Percentiles rank a stretch among this genome's conserved stretches.
Evolutionary conservation across 768 basidiomycete species (phyloP).

Genomic region (Galerina sulciceps): DNA sequence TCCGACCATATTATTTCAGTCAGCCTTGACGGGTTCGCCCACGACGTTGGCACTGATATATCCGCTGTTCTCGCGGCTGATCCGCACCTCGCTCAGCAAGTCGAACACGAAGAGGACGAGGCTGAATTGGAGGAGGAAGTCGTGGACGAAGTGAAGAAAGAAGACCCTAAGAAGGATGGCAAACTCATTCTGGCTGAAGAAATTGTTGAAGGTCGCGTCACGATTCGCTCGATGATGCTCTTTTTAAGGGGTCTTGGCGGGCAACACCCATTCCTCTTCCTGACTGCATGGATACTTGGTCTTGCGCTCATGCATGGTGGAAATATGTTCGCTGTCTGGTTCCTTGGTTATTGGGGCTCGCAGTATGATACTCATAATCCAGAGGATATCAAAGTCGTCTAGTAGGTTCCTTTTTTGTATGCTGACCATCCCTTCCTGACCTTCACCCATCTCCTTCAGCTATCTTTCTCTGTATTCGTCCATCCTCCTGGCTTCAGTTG

Average conservation of each 20-base stretch:
- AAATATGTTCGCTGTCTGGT: slow-evolving; percentile 43
- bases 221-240: slow-evolving; percentile 37
- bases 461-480: slow-evolving; percentile 41
- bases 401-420: slow-evolving; percentile 32
- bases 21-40: slow-evolving; percentile 51
- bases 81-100: slow-evolving; percentile 30
- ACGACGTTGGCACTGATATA: slow-evolving; percentile 48
- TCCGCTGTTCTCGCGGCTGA: slow-evolving; percentile 51
- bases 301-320: slow-evolving; percentile 29
- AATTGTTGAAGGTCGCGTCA: slow-evolving; percentile 43
- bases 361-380: slow-evolving; percentile 41
- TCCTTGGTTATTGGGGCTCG: slow-evolving; percentile 50
- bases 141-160: slow-evolving; percentile 28
- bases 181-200: slow-evolving; percentile 67
- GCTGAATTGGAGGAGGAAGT: slow-evolving; percentile 29
- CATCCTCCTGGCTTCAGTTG: slow-evolving; percentile 12
- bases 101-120: slow-evolving; percentile 28
- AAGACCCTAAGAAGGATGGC: slow-evolving; percentile 20
- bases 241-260: slow-evolving; percentile 44
- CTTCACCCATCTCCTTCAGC: slow-evolving; percentile 28
- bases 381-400: slow-evolving; percentile 36
- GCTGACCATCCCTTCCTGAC: background rate
- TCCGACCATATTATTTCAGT: slow-evolving; percentile 63
- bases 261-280: slow-evolving; percentile 36
- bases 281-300: slow-evolving; percentile 30